Evolutionary conservation across 2,329 filamentous ascomycete species (phyloP).

Genomic region (Cordyceps pruinosa): DNA sequence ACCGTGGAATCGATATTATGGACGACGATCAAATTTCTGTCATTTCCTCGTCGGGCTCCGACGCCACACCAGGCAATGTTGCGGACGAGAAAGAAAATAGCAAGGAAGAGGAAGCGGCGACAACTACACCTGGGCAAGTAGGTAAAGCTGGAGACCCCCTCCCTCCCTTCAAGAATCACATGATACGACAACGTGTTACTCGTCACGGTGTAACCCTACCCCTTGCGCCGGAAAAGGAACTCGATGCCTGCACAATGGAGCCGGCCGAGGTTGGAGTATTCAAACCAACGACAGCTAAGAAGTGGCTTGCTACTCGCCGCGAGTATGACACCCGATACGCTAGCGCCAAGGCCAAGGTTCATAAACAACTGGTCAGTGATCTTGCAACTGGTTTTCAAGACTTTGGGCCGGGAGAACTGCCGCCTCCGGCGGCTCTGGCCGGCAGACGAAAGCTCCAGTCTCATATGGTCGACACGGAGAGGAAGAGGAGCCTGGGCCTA

Average conservation of each 20-base stretch:
- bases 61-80: slow-evolving; percentile 20
- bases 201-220: slow-evolving; percentile 67
- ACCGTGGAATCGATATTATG: slow-evolving; percentile 70
- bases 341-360: slow-evolving; percentile 61
- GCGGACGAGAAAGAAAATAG: slow-evolving; percentile 18
- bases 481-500: slow-evolving; percentile 65
- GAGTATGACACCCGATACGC: slow-evolving; percentile 69
- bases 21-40: slow-evolving; percentile 72
- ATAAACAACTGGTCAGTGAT: slow-evolving; percentile 67
- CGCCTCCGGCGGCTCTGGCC: slow-evolving; percentile 77
- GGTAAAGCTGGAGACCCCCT: slow-evolving; percentile 83
- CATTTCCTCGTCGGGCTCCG: slow-evolving; percentile 55
- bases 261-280: slow-evolving; percentile 66
- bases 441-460: slow-evolving; percentile 50
- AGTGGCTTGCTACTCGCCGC: slow-evolving; percentile 72
- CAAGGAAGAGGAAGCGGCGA: slow-evolving; percentile 10
- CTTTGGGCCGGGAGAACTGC: slow-evolving; percentile 64
- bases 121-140: slow-evolving; percentile 36
- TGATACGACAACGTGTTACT: slow-evolving; percentile 86
- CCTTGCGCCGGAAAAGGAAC: slow-evolving; percentile 55
- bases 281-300: slow-evolving; percentile 70
- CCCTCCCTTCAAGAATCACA: slow-evolving; percentile 72
- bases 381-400: slow-evolving; percentile 64
- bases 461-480: slow-evolving; percentile 44
- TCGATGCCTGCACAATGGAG: slow-evolving; percentile 58